phyloP scores from a whole-genome alignment of 192 early-diverging fungal species.

The Phycomyces blakesleeanus region DNA sequence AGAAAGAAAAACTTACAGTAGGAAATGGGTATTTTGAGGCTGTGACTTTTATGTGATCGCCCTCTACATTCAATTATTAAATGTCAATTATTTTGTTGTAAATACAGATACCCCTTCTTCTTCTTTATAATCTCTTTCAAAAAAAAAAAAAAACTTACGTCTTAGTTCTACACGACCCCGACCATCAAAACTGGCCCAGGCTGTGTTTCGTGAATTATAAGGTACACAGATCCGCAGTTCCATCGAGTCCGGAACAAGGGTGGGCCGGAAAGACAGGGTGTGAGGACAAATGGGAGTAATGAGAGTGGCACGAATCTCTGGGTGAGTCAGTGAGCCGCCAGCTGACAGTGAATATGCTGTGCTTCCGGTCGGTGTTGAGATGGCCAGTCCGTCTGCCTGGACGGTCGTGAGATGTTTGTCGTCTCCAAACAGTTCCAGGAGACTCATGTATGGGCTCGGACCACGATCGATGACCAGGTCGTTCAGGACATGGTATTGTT shows the following conservation, averaged over 20 bases:
- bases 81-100: no score
- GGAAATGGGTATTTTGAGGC: constrained; percentile 86
- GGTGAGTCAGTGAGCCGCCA: constrained; percentile 93
- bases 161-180: constrained; percentile 85
- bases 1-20: constrained; percentile 62
- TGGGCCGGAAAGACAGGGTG: constrained; percentile 93
- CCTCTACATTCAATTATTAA: no score
- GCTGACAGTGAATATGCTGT: constrained; percentile 88
- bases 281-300: constrained; percentile 94
- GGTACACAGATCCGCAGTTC: constrained; percentile 86
- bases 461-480: constrained; percentile 95
- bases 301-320: constrained; percentile 87
- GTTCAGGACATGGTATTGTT: constrained; percentile 90
- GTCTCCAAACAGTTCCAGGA: constrained; percentile 80
- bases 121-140: no score
- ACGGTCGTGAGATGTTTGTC: constrained; percentile 91
- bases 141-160: no score
- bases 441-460: constrained; percentile 84
- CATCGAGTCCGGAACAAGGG: constrained; percentile 90
- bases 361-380: constrained; percentile 93
- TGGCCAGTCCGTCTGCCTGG: constrained; percentile 91
- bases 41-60: constrained; percentile 84
- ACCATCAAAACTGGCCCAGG: constrained; percentile 95
- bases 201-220: constrained; percentile 76
- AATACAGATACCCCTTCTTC: no score